phyloP scores from a whole-genome alignment of 495 filamentous ascomycete species.

The Hyaloscypha hepaticicola region DNA sequence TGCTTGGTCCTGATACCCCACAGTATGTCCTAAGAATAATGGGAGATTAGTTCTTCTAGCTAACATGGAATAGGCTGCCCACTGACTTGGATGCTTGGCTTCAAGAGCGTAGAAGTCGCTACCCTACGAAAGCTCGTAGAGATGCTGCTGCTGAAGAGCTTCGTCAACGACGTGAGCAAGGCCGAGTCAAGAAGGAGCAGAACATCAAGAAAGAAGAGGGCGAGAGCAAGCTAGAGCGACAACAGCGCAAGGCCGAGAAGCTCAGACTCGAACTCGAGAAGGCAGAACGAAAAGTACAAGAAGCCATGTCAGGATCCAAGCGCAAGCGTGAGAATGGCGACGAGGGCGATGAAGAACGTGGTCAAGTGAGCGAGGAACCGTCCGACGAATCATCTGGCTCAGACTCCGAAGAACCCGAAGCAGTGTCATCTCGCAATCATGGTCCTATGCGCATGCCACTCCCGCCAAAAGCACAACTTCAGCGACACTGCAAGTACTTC shows the following conservation, averaged over 20 bases:
- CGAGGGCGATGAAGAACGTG: conserved; percentile 52
- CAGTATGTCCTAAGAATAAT: conserved; percentile 23
- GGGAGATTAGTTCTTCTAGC: conserved; percentile 34
- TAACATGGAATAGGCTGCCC: conserved; percentile 44
- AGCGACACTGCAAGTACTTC: conserved; percentile 59
- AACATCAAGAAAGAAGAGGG: conserved; percentile 26
- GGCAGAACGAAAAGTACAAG: conserved; percentile 48
- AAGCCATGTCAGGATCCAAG: conserved; percentile 38
- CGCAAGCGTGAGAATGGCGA: conserved; percentile 56
- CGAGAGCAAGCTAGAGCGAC: conserved; percentile 43
- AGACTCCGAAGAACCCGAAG: conserved; percentile 44
- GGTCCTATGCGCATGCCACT: conserved; percentile 29
- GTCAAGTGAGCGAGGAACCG: conserved; percentile 30
- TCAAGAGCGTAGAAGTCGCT: conserved; percentile 73
- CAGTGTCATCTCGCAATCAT: conserved; percentile 42
- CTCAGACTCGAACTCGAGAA: conserved; percentile 50
- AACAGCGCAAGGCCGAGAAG: conserved; percentile 48
- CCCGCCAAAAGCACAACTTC: conserved; percentile 47
- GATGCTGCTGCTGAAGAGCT: conserved; percentile 46
- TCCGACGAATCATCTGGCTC: conserved; percentile 41
- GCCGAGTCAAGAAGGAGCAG: conserved; percentile 13
- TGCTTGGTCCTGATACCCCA: conserved; percentile 36
- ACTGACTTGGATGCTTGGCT: conserved; percentile 80
- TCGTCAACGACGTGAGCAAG: conserved; percentile 29
- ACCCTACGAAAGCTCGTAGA: conserved; percentile 68